Conservation (phyloP, 1,139 yeast species). For the Saccharomyces hybrid region DNA sequence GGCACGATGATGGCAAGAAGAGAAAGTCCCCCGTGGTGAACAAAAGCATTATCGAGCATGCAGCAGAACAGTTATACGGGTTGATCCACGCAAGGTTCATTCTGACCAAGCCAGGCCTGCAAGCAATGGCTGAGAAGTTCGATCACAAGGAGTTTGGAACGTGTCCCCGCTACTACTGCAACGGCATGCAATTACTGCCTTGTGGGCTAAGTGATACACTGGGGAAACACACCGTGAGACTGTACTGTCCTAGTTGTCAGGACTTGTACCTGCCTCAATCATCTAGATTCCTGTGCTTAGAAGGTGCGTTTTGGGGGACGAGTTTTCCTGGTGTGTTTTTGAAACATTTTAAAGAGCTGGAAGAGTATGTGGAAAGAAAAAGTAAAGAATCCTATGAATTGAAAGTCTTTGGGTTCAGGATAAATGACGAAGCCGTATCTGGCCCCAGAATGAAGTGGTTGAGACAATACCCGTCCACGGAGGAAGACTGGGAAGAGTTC, state of each 20-base stretch:
- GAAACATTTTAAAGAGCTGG: slow-evolving; percentile 82
- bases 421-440: slow-evolving; percentile 63
- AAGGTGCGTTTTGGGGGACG: slow-evolving; percentile 95
- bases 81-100: slow-evolving; percentile 89
- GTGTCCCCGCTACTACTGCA: slow-evolving; percentile 87
- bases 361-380: slow-evolving; percentile 47
- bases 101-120: slow-evolving; percentile 80
- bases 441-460: slow-evolving; percentile 97
- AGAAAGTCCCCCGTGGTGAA: slow-evolving; percentile 26
- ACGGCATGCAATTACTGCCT: slow-evolving; percentile 87
- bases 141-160: slow-evolving; percentile 84
- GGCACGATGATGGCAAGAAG: slow-evolving; percentile 1
- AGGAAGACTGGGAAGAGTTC: slow-evolving; percentile 51
- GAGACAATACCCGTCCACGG: slow-evolving; percentile 60
- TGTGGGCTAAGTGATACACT: slow-evolving; percentile 87
- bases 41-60: slow-evolving; percentile 66
- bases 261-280: slow-evolving; percentile 85
- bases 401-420: slow-evolving; percentile 79
- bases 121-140: slow-evolving; percentile 92
- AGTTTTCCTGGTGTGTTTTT: slow-evolving; percentile 89
- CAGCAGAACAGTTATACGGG: slow-evolving; percentile 89
- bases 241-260: slow-evolving; percentile 90
- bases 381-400: slow-evolving; percentile 48
- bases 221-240: slow-evolving; percentile 83
- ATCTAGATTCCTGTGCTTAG: slow-evolving; percentile 76